Percentiles rank a stretch among this genome's conserved stretches.
Evolutionary conservation across 2,329 filamentous ascomycete genomes (phyloP).

Genomic region (Orbilia javanica): DNA sequence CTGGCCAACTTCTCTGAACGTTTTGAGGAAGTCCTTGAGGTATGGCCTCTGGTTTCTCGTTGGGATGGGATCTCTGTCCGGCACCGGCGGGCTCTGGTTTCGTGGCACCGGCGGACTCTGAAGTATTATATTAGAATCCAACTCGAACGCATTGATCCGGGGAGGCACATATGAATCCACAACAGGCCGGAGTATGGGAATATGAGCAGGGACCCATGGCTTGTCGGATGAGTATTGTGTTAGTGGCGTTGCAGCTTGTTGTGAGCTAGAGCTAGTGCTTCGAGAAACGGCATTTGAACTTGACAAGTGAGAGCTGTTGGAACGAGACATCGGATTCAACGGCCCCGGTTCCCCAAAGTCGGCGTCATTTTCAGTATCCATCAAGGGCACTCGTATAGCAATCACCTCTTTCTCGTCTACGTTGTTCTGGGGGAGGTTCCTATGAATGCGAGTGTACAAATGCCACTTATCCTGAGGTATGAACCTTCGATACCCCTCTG

Average conservation of each 20-base stretch:
- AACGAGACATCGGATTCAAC: conserved; percentile 11
- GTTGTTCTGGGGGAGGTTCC: background rate
- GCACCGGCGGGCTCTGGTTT: background rate
- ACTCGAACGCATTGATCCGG: conserved; percentile 31
- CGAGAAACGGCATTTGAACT: conserved; percentile 20
- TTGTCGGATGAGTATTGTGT: conserved; percentile 39
- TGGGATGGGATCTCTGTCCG: background rate
- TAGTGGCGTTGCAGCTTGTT: conserved; percentile 15
- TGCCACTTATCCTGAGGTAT: conserved; percentile 23
- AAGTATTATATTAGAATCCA: conserved; percentile 8
- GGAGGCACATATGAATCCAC: conserved; percentile 35
- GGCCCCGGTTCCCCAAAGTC: conserved; percentile 9
- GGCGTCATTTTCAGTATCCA: conserved; percentile 4
- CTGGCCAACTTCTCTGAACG: conserved; percentile 45
- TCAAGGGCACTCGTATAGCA: background rate
- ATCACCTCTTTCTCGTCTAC: conserved; percentile 51
- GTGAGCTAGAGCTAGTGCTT: conserved; percentile 28
- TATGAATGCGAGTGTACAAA: conserved; percentile 35
- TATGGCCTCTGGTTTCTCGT: background rate
- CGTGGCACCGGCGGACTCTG: background rate
- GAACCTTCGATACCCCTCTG: conserved; percentile 45
- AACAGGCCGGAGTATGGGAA: background rate
- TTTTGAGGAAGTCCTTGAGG: conserved; percentile 40
- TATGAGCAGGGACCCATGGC: too few species aligned
- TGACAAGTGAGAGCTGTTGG: conserved; percentile 30